Evolutionary conservation across 106 monocot genomes (phyloP).

Genomic region (Apostasia shenzhenica): DNA sequence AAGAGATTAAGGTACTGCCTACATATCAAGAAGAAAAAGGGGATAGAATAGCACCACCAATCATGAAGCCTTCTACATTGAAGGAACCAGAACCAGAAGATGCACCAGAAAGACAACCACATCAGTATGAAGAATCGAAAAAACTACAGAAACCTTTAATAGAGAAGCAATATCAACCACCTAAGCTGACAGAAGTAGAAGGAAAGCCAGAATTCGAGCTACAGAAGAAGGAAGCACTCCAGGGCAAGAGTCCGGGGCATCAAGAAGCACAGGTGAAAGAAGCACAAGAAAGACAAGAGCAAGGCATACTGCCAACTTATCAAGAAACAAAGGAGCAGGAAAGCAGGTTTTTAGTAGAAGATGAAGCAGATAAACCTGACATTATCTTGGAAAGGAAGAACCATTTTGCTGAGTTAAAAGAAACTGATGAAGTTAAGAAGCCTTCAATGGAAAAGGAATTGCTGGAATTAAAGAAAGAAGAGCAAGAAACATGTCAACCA

Average conservation of each 20-base stretch:
- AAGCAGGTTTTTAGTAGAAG: not conserved
- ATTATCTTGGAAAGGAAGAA: not conserved
- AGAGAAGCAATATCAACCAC: not conserved
- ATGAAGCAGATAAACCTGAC: not conserved
- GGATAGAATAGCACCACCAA: not conserved
- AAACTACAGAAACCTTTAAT: not conserved
- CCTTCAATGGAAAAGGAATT: not conserved
- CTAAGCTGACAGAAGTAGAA: not conserved
- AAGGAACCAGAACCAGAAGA: not conserved
- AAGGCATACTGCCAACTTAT: not conserved
- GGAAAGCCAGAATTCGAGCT: not conserved
- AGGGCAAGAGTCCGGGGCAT: not conserved
- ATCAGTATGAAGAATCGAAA: not conserved
- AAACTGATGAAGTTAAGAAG: not conserved
- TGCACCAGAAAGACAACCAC: not conserved
- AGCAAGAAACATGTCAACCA: not conserved
- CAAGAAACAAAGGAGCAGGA: not conserved
- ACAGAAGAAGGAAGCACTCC: not conserved
- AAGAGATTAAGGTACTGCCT: no score
- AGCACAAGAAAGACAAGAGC: not conserved
- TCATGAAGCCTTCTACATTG: not conserved
- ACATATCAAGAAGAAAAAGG: no score
- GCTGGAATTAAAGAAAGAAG: not conserved
- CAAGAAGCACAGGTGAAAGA: not conserved
- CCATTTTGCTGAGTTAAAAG: not conserved